Evolutionary conservation across 2,329 filamentous ascomycete genomes (phyloP).

Genomic region (Bimuria novae-zelandiae): DNA sequence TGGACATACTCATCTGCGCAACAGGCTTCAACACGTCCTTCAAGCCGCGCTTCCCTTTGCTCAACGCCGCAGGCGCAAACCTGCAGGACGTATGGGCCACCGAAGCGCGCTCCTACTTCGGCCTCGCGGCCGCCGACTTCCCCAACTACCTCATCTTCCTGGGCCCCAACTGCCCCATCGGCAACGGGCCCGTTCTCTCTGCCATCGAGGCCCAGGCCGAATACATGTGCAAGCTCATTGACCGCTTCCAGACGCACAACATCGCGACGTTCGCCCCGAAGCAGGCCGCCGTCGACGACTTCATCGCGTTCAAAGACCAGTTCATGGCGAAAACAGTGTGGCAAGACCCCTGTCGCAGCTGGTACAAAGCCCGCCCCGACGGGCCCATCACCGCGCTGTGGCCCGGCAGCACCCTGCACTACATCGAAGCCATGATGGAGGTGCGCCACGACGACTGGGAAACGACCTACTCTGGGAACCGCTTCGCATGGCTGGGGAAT

Average conservation of each 20-base stretch:
- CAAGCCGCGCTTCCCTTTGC: constrained; percentile 53
- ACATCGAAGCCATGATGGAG: constrained; percentile 54
- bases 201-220: constrained; percentile 55
- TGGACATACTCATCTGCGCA: constrained; percentile 45
- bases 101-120: constrained; percentile 51
- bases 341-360: constrained; percentile 51
- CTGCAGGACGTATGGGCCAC: constrained; percentile 52
- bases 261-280: constrained; percentile 53
- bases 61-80: constrained; percentile 45
- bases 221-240: constrained; percentile 57
- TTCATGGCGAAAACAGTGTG: constrained; percentile 55
- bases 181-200: constrained; percentile 49
- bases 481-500: constrained; percentile 47
- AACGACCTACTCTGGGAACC: constrained; percentile 44
- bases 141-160: constrained; percentile 54
- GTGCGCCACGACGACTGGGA: constrained; percentile 55
- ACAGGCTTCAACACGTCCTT: constrained; percentile 47
- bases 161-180: constrained; percentile 50
- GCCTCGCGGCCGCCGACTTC: constrained; percentile 52
- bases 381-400: constrained; percentile 49
- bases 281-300: constrained; percentile 54
- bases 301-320: constrained; percentile 52
- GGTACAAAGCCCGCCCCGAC: constrained; percentile 47
- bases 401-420: constrained; percentile 56
- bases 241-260: constrained; percentile 56